Percentiles rank a stretch among this genome's conserved stretches.
Conservation (phyloP, 2,329 filamentous ascomycete species). For the Curvularia lunata region DNA sequence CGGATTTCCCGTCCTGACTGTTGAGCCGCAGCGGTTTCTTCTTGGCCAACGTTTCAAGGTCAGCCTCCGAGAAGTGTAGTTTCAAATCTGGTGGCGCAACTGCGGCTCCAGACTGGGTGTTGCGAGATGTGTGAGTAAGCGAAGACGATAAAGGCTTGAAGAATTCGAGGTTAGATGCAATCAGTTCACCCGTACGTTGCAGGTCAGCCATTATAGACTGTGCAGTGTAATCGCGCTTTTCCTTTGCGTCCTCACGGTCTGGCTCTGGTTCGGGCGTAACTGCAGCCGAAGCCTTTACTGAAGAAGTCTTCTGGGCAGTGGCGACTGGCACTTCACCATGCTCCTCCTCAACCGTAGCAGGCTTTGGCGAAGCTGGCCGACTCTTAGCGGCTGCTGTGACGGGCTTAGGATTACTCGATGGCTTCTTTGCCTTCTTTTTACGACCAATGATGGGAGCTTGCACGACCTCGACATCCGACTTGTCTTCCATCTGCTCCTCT, state of each 20-base stretch:
- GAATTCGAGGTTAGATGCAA: constrained; percentile 50
- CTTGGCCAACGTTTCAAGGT: constrained; percentile 60
- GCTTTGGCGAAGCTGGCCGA: constrained; percentile 41
- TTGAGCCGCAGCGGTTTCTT: constrained; percentile 58
- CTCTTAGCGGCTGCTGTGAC: constrained; percentile 31
- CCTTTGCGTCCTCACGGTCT: constrained; percentile 38
- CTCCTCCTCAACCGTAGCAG: constrained; percentile 38
- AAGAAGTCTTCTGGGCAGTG: constrained; percentile 26
- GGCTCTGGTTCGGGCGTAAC: constrained; percentile 37
- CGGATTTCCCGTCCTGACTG: constrained; percentile 52
- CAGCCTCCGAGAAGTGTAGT: constrained; percentile 49
- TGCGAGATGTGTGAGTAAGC: constrained; percentile 40
- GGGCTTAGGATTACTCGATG: constrained; percentile 39
- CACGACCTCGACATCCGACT: constrained; percentile 59
- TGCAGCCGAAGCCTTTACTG: constrained; percentile 28
- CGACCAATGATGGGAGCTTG: constrained; percentile 76
- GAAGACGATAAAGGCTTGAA: constrained; percentile 51
- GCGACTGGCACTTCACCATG: constrained; percentile 24
- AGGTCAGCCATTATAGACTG: constrained; percentile 50
- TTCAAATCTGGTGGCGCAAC: constrained; percentile 45
- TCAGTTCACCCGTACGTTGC: constrained; percentile 48
- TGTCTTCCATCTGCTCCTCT: constrained; percentile 60
- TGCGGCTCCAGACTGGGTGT: constrained; percentile 23
- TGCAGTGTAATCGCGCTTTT: constrained; percentile 40
- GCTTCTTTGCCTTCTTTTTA: constrained; percentile 85